phyloP scores from a whole-genome alignment of 139 green algal genomes.

The Chlamydomonas incerta region DNA sequence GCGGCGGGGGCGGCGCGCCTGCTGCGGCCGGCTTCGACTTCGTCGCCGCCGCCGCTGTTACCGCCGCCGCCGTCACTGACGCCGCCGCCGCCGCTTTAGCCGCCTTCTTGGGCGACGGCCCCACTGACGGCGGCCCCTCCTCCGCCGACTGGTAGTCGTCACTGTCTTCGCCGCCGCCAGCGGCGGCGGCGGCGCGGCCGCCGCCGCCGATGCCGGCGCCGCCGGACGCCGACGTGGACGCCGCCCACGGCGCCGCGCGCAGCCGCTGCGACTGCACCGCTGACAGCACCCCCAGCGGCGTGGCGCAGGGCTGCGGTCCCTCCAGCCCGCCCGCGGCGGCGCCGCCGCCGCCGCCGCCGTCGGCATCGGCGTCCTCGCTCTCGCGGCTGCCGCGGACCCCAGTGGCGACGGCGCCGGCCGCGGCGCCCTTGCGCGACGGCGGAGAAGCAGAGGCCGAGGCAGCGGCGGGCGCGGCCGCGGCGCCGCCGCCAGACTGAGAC shows the following conservation, averaged over 20 bases:
- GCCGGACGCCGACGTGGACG: too few relatives aligned
- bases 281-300: conserved; percentile 15
- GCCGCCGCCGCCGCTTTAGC: neutral
- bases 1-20: neutral
- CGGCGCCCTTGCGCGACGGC: neutral
- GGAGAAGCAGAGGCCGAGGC: neutral
- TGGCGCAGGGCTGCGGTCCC: neutral
- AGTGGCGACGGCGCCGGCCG: too few relatives aligned
- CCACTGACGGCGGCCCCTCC: neutral
- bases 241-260: conserved; percentile 1
- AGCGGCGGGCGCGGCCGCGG: too few relatives aligned
- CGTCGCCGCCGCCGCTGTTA: neutral
- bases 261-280: conserved; percentile 13
- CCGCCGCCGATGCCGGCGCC: neutral
- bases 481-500: too few relatives aligned
- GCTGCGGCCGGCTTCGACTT: neutral
- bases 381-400: neutral
- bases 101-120: too few relatives aligned
- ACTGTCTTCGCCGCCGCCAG: neutral
- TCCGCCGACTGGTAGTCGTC: conserved; percentile 3
- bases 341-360: neutral
- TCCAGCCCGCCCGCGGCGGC: neutral
- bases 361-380: neutral
- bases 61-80: neutral
- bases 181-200: neutral